phyloP scores from a whole-genome alignment of 176 grass and related monocot genomes.

The Oryza glaberrima region DNA sequence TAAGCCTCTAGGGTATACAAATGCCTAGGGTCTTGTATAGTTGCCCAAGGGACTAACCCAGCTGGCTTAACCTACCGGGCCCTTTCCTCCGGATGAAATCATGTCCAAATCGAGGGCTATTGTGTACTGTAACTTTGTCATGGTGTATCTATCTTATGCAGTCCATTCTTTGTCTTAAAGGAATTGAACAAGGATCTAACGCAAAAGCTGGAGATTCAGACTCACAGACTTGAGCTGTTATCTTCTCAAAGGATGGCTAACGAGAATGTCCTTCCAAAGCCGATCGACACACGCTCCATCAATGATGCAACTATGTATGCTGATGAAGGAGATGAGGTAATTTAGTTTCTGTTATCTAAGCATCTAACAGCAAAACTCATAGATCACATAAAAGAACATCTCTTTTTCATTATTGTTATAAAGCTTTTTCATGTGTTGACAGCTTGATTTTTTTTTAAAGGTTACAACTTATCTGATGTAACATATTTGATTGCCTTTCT shows the following conservation, averaged over 20 bases:
- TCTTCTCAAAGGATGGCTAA: slow-evolving; percentile 77
- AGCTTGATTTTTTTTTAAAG: slow-evolving; percentile 5
- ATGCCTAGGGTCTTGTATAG: not conserved
- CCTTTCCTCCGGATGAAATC: not conserved
- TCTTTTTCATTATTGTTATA: not conserved
- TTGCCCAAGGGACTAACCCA: not conserved
- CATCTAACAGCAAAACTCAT: not conserved
- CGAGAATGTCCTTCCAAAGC: slow-evolving; percentile 62
- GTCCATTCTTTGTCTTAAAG: slow-evolving; percentile 50
- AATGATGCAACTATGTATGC: slow-evolving; percentile 89
- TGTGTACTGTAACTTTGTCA: slow-evolving; percentile 26
- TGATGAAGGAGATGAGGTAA: slow-evolving; percentile 98
- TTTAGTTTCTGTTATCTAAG: not conserved
- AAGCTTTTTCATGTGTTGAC: not conserved
- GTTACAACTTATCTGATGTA: not conserved
- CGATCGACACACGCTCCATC: slow-evolving; percentile 54
- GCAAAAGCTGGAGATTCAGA: slow-evolving; percentile 94
- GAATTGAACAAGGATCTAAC: slow-evolving; percentile 92
- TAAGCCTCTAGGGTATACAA: not conserved
- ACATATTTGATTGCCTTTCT: slow-evolving; percentile 26
- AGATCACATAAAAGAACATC: not conserved
- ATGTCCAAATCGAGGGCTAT: not conserved
- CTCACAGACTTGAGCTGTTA: slow-evolving; percentile 85
- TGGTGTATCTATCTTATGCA: slow-evolving; percentile 32
- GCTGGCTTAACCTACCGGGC: not conserved